Evolutionary conservation across 108 stramenopile genomes (phyloP).

Genomic region (Mediolabrus comicus): DNA sequence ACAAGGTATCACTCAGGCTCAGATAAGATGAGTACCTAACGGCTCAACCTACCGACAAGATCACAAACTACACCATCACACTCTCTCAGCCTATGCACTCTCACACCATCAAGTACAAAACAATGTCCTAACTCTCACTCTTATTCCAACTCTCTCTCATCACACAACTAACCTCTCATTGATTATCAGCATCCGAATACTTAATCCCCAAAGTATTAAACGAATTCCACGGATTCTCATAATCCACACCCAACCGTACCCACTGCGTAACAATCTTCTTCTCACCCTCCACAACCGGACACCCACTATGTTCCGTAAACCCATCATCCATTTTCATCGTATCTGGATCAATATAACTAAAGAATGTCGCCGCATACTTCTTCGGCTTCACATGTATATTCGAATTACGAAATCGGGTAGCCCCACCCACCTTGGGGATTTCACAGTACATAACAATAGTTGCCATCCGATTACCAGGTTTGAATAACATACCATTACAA

Average conservation of each 20-base stretch:
- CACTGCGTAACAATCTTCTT: constrained; percentile 97
- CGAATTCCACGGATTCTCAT: constrained; percentile 81
- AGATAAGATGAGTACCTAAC: too few species aligned
- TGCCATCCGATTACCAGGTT: constrained; percentile 83
- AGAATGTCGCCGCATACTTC: constrained; percentile 80
- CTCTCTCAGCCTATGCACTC: too few species aligned
- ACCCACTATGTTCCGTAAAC: constrained; percentile 89
- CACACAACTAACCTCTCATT: not conserved
- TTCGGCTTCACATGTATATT: constrained; percentile 80
- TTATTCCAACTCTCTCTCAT: too few species aligned
- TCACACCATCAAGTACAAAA: too few species aligned
- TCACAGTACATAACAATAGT: constrained; percentile 95
- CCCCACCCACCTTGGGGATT: constrained; percentile 77
- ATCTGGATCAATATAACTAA: constrained; percentile 82
- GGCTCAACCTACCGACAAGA: too few species aligned
- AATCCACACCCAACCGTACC: constrained; percentile 90
- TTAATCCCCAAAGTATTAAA: constrained; percentile 70
- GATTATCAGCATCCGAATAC: constrained; percentile 15
- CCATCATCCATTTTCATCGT: constrained; percentile 71
- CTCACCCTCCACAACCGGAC: constrained; percentile 89
- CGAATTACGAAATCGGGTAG: constrained; percentile 89
- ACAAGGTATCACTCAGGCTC: too few species aligned
- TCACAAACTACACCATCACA: too few species aligned
- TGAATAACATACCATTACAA: constrained; percentile 69
- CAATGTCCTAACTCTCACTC: too few species aligned